Evolutionary conservation across 139 green algal species (phyloP).

Genomic region (Tetradesmus obliquus): DNA sequence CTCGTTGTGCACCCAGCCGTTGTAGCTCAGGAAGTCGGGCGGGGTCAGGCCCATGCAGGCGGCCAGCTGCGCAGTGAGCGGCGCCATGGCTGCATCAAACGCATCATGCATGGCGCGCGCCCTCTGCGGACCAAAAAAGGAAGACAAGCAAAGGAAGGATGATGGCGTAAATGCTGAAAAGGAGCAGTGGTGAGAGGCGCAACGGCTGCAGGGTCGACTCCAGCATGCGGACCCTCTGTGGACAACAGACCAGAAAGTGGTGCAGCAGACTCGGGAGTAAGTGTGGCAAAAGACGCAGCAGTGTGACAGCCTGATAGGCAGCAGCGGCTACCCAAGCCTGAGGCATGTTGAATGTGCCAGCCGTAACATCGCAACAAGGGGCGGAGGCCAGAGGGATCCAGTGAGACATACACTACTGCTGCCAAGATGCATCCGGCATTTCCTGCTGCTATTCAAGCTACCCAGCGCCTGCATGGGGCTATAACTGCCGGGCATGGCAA

Average conservation of each 20-base stretch:
- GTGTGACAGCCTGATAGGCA: background rate
- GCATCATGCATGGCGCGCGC: background rate
- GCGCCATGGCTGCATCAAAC: background rate
- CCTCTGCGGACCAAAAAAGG: background rate
- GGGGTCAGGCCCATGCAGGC: slow-evolving; percentile 13
- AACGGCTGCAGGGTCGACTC: background rate
- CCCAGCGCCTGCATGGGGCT: too few relatives aligned
- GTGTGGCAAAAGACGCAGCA: background rate
- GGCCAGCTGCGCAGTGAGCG: slow-evolving; percentile 14
- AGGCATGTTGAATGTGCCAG: too few relatives aligned
- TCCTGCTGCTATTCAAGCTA: too few relatives aligned
- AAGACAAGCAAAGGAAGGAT: too few relatives aligned
- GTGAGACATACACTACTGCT: background rate
- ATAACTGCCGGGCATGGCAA: too few relatives aligned
- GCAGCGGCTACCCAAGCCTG: too few relatives aligned
- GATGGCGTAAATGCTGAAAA: background rate
- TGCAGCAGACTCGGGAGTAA: background rate
- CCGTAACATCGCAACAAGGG: too few relatives aligned
- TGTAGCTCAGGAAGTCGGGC: slow-evolving; percentile 35
- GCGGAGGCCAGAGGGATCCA: background rate
- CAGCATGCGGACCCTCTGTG: background rate
- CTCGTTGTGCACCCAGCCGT: slow-evolving; percentile 31
- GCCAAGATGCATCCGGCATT: too few relatives aligned
- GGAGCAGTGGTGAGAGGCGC: background rate
- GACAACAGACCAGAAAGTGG: background rate